These are phyloP conservation scores for Fusarium kyushuense DNA, from an alignment of 2,329 filamentous ascomycete genomes.

Conservation along the genomic window DNA sequence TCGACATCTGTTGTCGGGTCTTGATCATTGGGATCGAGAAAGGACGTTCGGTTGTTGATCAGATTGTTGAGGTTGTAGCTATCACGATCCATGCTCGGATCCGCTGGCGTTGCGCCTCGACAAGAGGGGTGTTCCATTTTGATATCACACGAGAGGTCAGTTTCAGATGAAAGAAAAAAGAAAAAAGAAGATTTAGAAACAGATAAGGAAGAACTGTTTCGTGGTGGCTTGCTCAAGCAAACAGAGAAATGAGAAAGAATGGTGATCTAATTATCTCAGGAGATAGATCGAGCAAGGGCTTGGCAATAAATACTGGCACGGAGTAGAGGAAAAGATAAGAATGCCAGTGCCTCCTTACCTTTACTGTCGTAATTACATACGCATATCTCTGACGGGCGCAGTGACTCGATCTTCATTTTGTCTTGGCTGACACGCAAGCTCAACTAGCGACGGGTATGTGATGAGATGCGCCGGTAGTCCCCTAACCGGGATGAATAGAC, in stretches of 20 bases:
- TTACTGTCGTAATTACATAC: slow-evolving; percentile 18
- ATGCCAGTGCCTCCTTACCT: neutral
- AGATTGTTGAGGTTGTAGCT: slow-evolving; percentile 22
- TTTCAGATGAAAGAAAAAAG: neutral
- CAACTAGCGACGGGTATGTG: slow-evolving; percentile 4
- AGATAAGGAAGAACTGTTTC: neutral
- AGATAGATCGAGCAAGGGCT: neutral
- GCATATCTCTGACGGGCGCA: slow-evolving; percentile 5
- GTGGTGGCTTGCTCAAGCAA: neutral
- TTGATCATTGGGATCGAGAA: neutral
- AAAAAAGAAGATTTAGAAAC: neutral
- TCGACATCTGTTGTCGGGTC: slow-evolving; percentile 14
- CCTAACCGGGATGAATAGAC: neutral
- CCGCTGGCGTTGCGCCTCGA: neutral
- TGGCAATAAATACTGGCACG: slow-evolving; percentile 20
- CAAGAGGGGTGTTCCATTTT: slow-evolving; percentile 2
- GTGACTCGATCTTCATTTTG: slow-evolving; percentile 26
- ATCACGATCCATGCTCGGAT: slow-evolving; percentile 5
- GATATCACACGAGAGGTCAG: neutral
- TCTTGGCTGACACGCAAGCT: slow-evolving; percentile 26
- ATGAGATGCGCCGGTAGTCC: slow-evolving; percentile 16
- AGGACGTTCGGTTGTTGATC: neutral
- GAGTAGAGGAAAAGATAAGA: slow-evolving; percentile 10
- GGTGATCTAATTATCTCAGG: neutral
- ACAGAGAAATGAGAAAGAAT: neutral